A percentile compares a stretch with the other conserved stretches of the same genome.
phyloP scores from a whole-genome alignment of 352 stramenopile species.

The Aphanomyces cochlioides region DNA sequence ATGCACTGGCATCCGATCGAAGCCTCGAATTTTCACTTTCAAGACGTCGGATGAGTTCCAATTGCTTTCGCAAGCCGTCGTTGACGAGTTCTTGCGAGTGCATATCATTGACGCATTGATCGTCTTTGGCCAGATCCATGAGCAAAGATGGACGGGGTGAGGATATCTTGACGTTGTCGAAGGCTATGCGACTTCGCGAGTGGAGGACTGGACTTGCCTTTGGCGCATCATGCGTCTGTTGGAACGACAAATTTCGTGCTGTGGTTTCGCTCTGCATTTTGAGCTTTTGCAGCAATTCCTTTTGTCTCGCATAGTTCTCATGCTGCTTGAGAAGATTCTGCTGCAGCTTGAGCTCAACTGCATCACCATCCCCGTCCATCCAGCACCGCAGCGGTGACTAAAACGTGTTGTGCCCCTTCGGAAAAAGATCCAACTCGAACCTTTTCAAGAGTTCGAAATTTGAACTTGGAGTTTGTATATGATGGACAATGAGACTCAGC shows the following conservation, averaged over 20 bases:
- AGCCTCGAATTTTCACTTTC: slow-evolving; percentile 74
- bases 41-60: slow-evolving; percentile 61
- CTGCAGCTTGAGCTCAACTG: slow-evolving; percentile 51
- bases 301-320: slow-evolving; percentile 56
- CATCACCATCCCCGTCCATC: slow-evolving; percentile 34
- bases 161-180: not conserved
- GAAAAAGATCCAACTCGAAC: not conserved
- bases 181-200: not conserved
- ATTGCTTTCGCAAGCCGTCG: slow-evolving; percentile 58
- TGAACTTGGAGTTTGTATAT: slow-evolving; percentile 9
- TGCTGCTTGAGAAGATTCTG: slow-evolving; percentile 55
- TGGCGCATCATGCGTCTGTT: not conserved
- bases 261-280: slow-evolving; percentile 14
- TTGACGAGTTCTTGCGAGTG: slow-evolving; percentile 51
- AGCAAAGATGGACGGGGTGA: not conserved
- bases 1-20: slow-evolving; percentile 44
- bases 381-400: not conserved
- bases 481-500: not conserved
- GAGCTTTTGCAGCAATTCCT: slow-evolving; percentile 57
- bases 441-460: not conserved
- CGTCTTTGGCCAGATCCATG: slow-evolving; percentile 12
- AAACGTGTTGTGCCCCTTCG: not conserved
- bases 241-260: not conserved
- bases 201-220: not conserved
- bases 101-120: slow-evolving; percentile 15